Evolutionary conservation across 2,329 filamentous ascomycete genomes (phyloP), one percentile per base, ranked within the genome.

Genomic region (Pseudogymnoascus sp.): DNA sequence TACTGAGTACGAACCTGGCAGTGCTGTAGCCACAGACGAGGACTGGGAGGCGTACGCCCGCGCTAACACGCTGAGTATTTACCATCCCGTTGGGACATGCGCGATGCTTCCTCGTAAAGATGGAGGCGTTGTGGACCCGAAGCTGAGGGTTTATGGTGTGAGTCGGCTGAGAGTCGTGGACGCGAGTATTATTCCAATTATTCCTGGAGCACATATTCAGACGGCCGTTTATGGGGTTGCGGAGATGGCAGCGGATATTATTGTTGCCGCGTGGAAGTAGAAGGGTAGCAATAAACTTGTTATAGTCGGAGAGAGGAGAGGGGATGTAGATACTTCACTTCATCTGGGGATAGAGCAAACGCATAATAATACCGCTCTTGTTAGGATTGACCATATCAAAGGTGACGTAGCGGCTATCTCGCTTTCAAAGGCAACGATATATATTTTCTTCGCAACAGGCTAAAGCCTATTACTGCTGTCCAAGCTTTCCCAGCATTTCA

Each of bases 1-100:
- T 9, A 22, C 57, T 3, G 67, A 68, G 41, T 68, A 67, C 37
- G 66, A 68, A 54, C 68, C 68, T 14, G 66, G 66, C 22, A n/a
- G 4, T n/a, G 18, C 16, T 9, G 57, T 61, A 11, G 39, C 22
- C n/a, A 61, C 47, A 4, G 61, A 63, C 12, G 59, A 61, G 36
- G 36, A 63, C 12, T 58, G 35, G 47, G 25, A 58, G 20, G 61
- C 47, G 7, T 65, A 67, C 4, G n/a, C 38, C 16, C 60, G 59
- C 35, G 58, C 43, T 30, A 58, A 36, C n/a, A 63, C 59, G 5
- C 36, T 63, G 22, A 63, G 36, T 50, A 58, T 58, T 33, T 28
- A 60, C 16, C n/a, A 67, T 39, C 63, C 62, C 11, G 60, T 61
- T 4, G 64, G 67, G 9, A 69, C 63, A 1, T 68, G 66, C 43